Base-by-base conservation (phyloP, 2,329 filamentous ascomycete species). In the Neurospora sp. region DNA sequence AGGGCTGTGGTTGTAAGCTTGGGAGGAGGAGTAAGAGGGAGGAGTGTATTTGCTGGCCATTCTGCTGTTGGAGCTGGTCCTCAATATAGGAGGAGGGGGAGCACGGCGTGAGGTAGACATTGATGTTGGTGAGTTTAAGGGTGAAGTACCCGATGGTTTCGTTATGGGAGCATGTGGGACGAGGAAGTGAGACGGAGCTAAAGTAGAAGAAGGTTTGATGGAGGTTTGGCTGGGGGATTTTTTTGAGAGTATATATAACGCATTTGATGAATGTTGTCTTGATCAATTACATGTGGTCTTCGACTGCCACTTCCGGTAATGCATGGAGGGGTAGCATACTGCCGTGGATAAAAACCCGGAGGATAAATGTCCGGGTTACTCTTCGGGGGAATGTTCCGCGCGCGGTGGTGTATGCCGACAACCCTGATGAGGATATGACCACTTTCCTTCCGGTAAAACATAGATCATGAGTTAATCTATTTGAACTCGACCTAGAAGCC, bases 401-500 rank as follows among this genome's bases (percentile, higher is more conserved):
- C 39, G 39, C 12, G 52, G 52, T 57, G 33, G 23, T 17, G 52
- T 28, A 57, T 57, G 52, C 52, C 52, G 23, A 62, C 2, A 62
- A 62, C 6, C 12, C 12, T 33, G 28, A 33, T 4, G 12, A 17
- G 15, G 12, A 6, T 33, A 17, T 17, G 11, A 57, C 11, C 12
- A 57, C 12, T 23, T 15, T 28, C 3, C 19, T 57, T 28, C 46
- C 46, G 46, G 23, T 1, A 17, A 57, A 57, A 15, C 19, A 28
- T 28, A 17, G 11, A 57, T 15, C 19, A 57, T 19, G 23, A 57
- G 6, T 62, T 62, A 33, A 62, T 33, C 15, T 62, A n/a, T 33
- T 10, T 17, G 2, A 62, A 0, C 0, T 17, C 28, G 1, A 33
- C 6, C 19, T 2, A 1, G 28, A 28, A 62, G 15, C 12, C 0